Evolutionary conservation across 352 stramenopile genomes (phyloP), one percentile per base, ranked within the genome.

Genomic region (Phytopythium aichiense): DNA sequence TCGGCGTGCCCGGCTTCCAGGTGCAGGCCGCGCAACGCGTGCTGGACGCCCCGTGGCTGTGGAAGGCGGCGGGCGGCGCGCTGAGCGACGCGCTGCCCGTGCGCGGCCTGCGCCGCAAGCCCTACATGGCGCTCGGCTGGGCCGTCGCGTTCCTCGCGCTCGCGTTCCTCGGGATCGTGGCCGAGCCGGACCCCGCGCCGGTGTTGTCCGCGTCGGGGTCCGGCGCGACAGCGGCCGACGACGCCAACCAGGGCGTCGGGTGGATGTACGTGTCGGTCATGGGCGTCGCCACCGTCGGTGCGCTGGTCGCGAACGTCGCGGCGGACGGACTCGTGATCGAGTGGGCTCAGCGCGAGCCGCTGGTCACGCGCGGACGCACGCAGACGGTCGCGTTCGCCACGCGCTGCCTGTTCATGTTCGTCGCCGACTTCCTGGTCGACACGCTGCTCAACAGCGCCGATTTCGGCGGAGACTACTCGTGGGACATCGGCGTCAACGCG

Each of bases 301-400:
- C 92, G 55, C 89, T 96, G 38, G 77, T 96, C 55, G 86, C 88
- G 6, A 92, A 96, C 68, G 81, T 94, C 0, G 81, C 87, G 30
- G 79, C 84, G 18, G 89, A 97, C 68, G 89, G 79, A 0, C 76
- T 94, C 54, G 68, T 91, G 42, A 81, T 96, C 30, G 81, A 92
- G 53, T 64, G 88, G 28, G 77, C 73, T 0, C 83, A 94, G 49
- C 69, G 84, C 28, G 85, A 94, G 43, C 74, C 83, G 13, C 63
- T 89, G 25, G 46, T 56, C 5, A 72, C 63, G 2, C 79, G 82
- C 31, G 84, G 84, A 52, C 70, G 79, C 38, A 84, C 74, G 20
- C 84, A 93, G 61, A 77, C 81, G 38, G 66, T 71, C 25, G 77
- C 72, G 25, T 88, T 83, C 63, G 64, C 67, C 6, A 79, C 65